Conservation (phyloP, 768 basidiomycete species). For the Collybia mongolica region DNA sequence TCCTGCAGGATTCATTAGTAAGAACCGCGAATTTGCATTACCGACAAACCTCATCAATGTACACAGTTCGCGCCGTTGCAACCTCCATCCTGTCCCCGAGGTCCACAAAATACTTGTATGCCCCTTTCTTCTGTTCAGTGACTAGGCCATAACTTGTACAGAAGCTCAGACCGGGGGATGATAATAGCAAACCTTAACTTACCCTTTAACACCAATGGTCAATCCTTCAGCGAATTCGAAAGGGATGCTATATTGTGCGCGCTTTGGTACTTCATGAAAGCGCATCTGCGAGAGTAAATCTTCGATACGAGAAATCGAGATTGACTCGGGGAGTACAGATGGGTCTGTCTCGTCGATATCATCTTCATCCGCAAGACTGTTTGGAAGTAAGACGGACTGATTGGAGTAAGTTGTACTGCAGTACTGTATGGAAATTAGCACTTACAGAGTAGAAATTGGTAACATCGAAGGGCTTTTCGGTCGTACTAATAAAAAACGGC, state of each 20-base stretch:
- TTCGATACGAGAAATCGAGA: conserved; percentile 75
- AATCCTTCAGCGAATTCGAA: conserved; percentile 76
- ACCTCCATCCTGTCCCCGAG: conserved; percentile 77
- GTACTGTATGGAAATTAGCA: conserved; percentile 2
- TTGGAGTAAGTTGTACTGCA: not conserved
- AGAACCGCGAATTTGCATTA: not conserved
- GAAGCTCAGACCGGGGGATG: not conserved
- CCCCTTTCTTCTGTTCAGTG: conserved; percentile 83
- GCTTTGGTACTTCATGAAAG: conserved; percentile 80
- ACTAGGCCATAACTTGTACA: conserved; percentile 76
- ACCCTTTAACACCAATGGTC: conserved; percentile 83
- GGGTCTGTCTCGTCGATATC: conserved; percentile 37
- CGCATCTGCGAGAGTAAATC: conserved; percentile 80
- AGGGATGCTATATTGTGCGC: conserved; percentile 78
- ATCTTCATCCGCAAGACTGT: conserved; percentile 52
- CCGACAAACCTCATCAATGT: conserved; percentile 68
- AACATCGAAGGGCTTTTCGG: conserved; percentile 66
- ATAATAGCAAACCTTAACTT: conserved; percentile 17
- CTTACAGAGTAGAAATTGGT: conserved; percentile 79
- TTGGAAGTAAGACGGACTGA: conserved; percentile 62
- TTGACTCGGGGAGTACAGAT: conserved; percentile 59
- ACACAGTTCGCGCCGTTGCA: conserved; percentile 65
- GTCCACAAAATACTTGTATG: conserved; percentile 82
- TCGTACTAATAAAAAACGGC: conserved; percentile 84
- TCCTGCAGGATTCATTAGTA: conserved; percentile 26